phyloP scores from a whole-genome alignment of 352 stramenopile species.

The Globisporangium parvum region DNA sequence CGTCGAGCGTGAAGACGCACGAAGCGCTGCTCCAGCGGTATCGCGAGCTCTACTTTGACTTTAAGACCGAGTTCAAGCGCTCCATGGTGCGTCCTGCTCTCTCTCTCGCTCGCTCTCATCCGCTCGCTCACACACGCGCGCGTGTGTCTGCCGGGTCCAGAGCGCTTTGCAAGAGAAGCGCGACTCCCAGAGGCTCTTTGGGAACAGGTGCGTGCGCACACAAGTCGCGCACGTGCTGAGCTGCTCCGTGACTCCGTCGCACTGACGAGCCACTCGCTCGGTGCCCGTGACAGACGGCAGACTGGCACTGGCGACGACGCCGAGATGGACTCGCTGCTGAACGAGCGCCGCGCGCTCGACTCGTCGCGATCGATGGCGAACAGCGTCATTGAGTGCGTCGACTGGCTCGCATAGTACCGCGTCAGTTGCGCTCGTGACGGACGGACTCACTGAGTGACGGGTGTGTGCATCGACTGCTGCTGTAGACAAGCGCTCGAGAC shows the following conservation, averaged over 20 bases:
- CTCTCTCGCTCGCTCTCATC: no score
- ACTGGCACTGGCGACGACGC: constrained; percentile 60
- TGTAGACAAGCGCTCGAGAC: constrained; percentile 73
- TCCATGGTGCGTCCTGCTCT: constrained; percentile 48
- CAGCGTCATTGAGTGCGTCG: constrained; percentile 77
- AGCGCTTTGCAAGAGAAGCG: constrained; percentile 76
- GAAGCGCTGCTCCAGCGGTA: constrained; percentile 92
- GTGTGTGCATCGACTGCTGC: constrained; percentile 16
- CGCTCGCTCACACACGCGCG: not conserved
- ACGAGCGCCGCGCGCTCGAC: constrained; percentile 73
- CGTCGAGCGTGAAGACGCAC: constrained; percentile 70
- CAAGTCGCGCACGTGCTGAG: no score
- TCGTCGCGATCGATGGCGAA: constrained; percentile 75
- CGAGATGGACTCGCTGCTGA: constrained; percentile 76
- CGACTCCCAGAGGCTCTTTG: constrained; percentile 78
- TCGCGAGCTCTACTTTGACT: constrained; percentile 95
- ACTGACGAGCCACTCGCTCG: no score
- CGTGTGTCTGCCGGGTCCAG: constrained; percentile 19
- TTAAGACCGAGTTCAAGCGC: constrained; percentile 92
- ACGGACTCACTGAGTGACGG: not conserved
- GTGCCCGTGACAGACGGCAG: constrained; percentile 31
- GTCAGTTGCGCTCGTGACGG: no score
- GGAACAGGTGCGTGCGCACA: constrained; percentile 50
- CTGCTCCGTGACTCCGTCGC: no score
- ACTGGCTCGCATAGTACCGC: no score